phyloP scores from a whole-genome alignment of 805 yeast genomes.

The Wickerhamomyces bovis region DNA sequence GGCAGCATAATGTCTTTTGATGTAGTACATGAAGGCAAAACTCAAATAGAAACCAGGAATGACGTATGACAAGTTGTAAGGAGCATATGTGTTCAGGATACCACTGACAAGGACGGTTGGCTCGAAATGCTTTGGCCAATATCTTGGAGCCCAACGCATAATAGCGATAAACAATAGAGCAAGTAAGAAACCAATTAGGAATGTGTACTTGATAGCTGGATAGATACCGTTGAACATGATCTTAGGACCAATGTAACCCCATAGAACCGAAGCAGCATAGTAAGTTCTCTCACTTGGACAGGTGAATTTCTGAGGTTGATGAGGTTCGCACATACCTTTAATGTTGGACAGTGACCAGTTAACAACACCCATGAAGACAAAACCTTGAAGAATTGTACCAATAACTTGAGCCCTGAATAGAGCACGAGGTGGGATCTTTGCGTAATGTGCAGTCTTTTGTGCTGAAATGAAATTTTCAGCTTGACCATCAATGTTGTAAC shows the following conservation, averaged over 20 bases:
- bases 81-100: constrained; percentile 36
- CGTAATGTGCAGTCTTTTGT: constrained; percentile 38
- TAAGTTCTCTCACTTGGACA: constrained; percentile 36
- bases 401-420: constrained; percentile 42
- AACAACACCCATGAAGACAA: constrained; percentile 27
- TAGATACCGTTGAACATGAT: constrained; percentile 52
- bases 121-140: constrained; percentile 25
- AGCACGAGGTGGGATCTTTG: constrained; percentile 54
- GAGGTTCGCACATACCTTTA: constrained; percentile 29
- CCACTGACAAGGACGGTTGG: constrained; percentile 50
- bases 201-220: constrained; percentile 59
- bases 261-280: constrained; percentile 37
- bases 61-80: constrained; percentile 40
- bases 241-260: constrained; percentile 55
- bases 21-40: constrained; percentile 41
- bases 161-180: constrained; percentile 27
- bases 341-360: constrained; percentile 31
- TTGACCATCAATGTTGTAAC: constrained; percentile 57
- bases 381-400: constrained; percentile 27
- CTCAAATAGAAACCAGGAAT: constrained; percentile 25
- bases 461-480: constrained; percentile 57
- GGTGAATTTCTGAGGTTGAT: constrained; percentile 34
- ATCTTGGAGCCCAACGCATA: constrained; percentile 25
- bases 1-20: constrained; percentile 35
- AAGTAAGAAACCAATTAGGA: constrained; percentile 46